Conservation (phyloP, 495 filamentous ascomycete genomes). For the Penicillium diatomitis region DNA sequence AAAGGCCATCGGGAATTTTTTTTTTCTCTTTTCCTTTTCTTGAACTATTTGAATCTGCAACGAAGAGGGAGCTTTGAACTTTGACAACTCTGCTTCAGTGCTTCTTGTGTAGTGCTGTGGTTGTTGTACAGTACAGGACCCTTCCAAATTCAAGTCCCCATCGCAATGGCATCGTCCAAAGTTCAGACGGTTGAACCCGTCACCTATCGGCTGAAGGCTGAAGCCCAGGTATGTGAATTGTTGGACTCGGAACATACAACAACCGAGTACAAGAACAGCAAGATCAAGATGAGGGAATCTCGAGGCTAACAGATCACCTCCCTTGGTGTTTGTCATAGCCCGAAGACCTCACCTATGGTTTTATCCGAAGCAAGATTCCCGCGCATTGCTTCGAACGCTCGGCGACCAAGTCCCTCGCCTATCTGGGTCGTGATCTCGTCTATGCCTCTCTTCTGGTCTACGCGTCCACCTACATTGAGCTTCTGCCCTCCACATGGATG, state of each 20-base stretch:
- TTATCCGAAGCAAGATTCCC: constrained; percentile 12
- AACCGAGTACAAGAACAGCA: no score
- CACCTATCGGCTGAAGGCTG: constrained; percentile 10
- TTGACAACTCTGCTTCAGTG: no score
- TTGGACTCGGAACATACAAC: no score
- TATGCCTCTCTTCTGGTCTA: constrained; percentile 13
- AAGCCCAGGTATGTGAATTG: constrained; percentile 3
- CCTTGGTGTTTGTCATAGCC: neutral
- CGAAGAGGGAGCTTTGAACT: no score
- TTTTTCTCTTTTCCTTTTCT: neutral
- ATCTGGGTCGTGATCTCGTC: constrained; percentile 6
- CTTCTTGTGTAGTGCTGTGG: no score
- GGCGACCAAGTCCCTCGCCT: constrained; percentile 2
- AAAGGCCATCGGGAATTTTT: constrained; percentile 5
- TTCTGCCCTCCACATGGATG: constrained; percentile 11
- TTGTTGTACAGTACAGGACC: no score
- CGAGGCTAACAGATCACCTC: no score
- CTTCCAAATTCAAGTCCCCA: neutral
- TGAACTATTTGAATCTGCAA: no score
- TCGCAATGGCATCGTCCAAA: constrained; percentile 5
- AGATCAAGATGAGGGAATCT: no score
- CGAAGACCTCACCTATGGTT: constrained; percentile 12
- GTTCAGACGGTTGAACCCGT: constrained; percentile 10
- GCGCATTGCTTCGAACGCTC: constrained; percentile 22
- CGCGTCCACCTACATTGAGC: constrained; percentile 14